Conservation (phyloP, 345 rosid genomes). For the Litchi chinensis region DNA sequence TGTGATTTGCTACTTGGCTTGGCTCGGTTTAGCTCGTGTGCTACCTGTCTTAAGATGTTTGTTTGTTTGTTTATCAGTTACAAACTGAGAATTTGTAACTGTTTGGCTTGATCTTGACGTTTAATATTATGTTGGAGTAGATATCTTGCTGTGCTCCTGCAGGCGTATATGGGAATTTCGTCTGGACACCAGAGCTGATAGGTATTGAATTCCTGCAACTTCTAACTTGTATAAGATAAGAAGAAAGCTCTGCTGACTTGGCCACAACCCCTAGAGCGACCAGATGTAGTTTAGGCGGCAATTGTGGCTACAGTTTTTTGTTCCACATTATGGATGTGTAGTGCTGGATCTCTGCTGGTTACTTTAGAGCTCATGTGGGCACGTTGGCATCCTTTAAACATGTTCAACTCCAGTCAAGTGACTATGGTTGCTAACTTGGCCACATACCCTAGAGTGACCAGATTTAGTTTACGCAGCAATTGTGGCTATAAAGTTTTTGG, state of each 20-base stretch:
- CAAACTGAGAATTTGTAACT: conserved; percentile 21
- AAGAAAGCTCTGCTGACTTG: conserved; percentile 10
- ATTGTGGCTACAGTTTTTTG: conserved; percentile 17
- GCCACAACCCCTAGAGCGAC: conserved; percentile 30
- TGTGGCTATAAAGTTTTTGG: conserved; percentile 14
- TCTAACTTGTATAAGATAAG: conserved; percentile 10
- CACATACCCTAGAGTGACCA: conserved; percentile 31
- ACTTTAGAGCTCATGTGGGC: conserved; percentile 30
- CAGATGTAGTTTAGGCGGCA: conserved; percentile 23
- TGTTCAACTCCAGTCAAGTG: conserved; percentile 23
- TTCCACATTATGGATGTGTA: conserved; percentile 11
- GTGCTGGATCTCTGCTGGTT: conserved; percentile 32
- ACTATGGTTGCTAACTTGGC: conserved; percentile 19
- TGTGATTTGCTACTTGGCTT: conserved; percentile 16
- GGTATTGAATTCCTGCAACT: conserved; percentile 34
- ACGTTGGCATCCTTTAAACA: conserved; percentile 12
- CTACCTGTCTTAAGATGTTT: conserved; percentile 12
- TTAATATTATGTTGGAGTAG: conserved; percentile 28
- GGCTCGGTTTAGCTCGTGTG: conserved; percentile 20
- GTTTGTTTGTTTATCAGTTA: background rate
- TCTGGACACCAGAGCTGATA: conserved; percentile 34
- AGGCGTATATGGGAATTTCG: conserved; percentile 27
- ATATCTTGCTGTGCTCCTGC: conserved; percentile 30
- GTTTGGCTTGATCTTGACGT: conserved; percentile 21
- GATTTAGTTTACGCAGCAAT: conserved; percentile 13